Conservation (phyloP, 2,329 filamentous ascomycete genomes). For the Fusarium tuaranense region DNA sequence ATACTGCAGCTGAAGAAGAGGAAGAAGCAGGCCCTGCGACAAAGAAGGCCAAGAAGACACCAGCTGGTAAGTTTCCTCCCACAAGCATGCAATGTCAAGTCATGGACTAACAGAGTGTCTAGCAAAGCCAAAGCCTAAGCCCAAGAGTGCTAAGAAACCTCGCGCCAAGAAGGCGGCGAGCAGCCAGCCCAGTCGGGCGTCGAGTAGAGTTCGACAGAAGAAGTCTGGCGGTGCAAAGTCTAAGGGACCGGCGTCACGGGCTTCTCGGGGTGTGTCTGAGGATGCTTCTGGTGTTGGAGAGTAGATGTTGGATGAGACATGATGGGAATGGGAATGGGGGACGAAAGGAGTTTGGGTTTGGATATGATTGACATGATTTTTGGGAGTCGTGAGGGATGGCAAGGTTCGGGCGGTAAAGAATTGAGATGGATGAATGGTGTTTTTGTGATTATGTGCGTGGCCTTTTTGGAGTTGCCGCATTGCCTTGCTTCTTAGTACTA, state of each 20-base stretch:
- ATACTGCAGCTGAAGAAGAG: neutral
- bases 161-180: constrained; percentile 12
- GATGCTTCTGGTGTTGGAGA: neutral
- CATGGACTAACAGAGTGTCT: neutral
- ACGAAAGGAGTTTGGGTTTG: neutral
- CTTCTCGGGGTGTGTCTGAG: neutral
- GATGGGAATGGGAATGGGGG: neutral
- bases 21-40: constrained; percentile 8
- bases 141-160: constrained; percentile 3
- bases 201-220: constrained; percentile 20
- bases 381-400: neutral
- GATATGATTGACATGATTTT: neutral
- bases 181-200: constrained; percentile 13
- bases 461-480: neutral
- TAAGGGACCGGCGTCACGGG: neutral
- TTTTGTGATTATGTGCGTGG: neutral
- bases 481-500: neutral
- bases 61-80: constrained; percentile 9
- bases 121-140: neutral
- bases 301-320: neutral
- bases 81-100: neutral
- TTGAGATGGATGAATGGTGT: neutral
- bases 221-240: neutral
- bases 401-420: neutral
- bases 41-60: constrained; percentile 29